Base-by-base conservation (phyloP, 1,284 basidiomycete species). In the Trametes hirsuta region DNA sequence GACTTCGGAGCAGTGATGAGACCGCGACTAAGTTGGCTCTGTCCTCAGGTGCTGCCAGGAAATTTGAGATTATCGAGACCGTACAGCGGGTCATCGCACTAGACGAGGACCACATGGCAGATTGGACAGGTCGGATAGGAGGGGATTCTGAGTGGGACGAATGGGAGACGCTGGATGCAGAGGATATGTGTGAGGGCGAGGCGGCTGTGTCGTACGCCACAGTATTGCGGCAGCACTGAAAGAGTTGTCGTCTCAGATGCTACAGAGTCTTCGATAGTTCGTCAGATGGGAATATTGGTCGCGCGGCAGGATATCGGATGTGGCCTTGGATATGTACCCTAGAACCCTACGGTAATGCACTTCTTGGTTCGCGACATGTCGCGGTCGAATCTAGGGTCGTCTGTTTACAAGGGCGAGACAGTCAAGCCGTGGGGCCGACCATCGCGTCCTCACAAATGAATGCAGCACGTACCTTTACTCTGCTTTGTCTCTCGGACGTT, bases 61-160 rank as follows among this genome's bases (percentile, higher is more conserved):
- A 53, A 11, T 63, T 53, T 40, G 61, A 63, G 41, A 52, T 63
- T 11, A 36, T 63, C 50, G 37, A 59, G 6, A 59, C 53, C 10
- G 57, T 63, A 1, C 53, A 30, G 15, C 36, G 57, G 46, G 61
- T 63, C 22, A 56, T 63, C 6, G 57, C 50, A 8, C 54, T 59
- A 4, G 60, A 62, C 35, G 61, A 53, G 41, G 57, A 59, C 5
- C 22, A 55, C n/a, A 12, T 35, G 4, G 22, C 30, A 11, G 49
- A 50, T 5, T 47, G 15, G 42, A 14, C 34, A 9, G 45, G 18
- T 15, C 50, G 30, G n/a, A 42, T 35, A 35, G 37, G n/a, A 10
- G 24, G 44, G 15, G 56, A 52, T 12, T 25, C 37, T 14, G 58
- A 50, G 12, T 35, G 45, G 14, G 24, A 59, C 6, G 57, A 47